phyloP scores from a whole-genome alignment of 192 early-diverging fungal genomes.

The Umbelopsis ramanniana region DNA sequence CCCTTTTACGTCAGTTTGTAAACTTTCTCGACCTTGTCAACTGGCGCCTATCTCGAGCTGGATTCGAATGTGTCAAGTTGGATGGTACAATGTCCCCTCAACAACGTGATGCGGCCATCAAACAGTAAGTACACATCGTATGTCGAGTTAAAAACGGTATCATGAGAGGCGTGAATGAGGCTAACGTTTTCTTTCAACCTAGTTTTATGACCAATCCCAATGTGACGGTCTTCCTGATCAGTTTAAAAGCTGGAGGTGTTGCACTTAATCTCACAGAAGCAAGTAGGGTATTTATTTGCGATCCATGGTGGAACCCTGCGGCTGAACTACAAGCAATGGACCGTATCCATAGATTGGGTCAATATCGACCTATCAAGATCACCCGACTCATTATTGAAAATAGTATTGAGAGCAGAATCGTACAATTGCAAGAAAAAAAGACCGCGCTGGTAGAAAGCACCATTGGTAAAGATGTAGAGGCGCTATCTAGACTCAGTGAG shows the following conservation, averaged over 20 bases:
- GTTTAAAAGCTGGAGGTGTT: constrained; percentile 90
- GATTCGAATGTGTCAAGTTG: constrained; percentile 82
- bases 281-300: constrained; percentile 75
- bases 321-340: constrained; percentile 79
- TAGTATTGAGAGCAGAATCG: constrained; percentile 88
- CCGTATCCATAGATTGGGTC: constrained; percentile 92
- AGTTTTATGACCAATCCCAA: constrained; percentile 79
- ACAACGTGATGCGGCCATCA: constrained; percentile 74
- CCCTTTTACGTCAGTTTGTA: constrained; percentile 85
- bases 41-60: constrained; percentile 87
- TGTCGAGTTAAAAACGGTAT: background rate
- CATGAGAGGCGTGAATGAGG: background rate
- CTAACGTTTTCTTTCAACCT: background rate
- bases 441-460: constrained; percentile 86
- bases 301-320: constrained; percentile 69
- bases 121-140: constrained; percentile 36
- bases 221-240: constrained; percentile 88
- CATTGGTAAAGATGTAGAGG: constrained; percentile 81
- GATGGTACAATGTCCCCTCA: constrained; percentile 89
- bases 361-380: constrained; percentile 87
- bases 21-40: constrained; percentile 89
- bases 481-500: constrained; percentile 69
- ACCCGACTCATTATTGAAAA: constrained; percentile 91
- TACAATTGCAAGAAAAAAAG: constrained; percentile 95
- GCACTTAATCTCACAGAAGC: constrained; percentile 94